Conservation (phyloP, 805 yeast species). For the Lipomyces kockii region DNA sequence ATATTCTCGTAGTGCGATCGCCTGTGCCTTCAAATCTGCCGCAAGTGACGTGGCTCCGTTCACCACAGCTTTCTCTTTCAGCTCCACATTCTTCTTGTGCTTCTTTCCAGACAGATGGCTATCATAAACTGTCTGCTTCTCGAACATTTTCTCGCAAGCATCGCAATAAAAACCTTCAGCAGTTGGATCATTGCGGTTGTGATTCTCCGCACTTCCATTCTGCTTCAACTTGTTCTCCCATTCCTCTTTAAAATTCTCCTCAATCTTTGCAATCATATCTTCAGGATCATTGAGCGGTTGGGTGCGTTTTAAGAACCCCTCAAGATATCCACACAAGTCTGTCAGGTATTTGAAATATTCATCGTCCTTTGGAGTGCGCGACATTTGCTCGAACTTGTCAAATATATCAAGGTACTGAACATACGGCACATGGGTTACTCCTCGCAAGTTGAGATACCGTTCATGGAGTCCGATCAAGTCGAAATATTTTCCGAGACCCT, state of each 20-base stretch:
- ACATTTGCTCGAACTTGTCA: constrained; percentile 48
- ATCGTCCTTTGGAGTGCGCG: constrained; percentile 38
- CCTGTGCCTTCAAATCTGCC: constrained; percentile 30
- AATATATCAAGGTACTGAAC: constrained; percentile 56
- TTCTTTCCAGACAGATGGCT: constrained; percentile 77
- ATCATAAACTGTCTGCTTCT: constrained; percentile 65
- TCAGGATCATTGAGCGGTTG: constrained; percentile 56
- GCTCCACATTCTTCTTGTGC: constrained; percentile 59
- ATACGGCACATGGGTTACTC: constrained; percentile 49
- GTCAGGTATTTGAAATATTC: constrained; percentile 54
- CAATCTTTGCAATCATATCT: constrained; percentile 41
- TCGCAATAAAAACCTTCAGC: constrained; percentile 55
- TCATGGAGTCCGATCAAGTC: constrained; percentile 62
- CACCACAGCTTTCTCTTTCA: constrained; percentile 21
- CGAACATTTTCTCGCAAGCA: constrained; percentile 66
- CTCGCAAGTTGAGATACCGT: constrained; percentile 56
- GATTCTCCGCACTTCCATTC: constrained; percentile 9
- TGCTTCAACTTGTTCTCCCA: constrained; percentile 39
- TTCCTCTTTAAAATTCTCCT: constrained; percentile 39
- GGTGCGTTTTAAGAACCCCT: constrained; percentile 52
- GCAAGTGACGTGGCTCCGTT: not conserved
- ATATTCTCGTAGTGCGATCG: constrained; percentile 48
- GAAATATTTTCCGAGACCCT: constrained; percentile 65
- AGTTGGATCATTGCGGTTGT: not conserved
- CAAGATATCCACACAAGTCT: constrained; percentile 57